phyloP scores from a whole-genome alignment of 805 yeast species.

The Debaryomyces tyrocola region DNA sequence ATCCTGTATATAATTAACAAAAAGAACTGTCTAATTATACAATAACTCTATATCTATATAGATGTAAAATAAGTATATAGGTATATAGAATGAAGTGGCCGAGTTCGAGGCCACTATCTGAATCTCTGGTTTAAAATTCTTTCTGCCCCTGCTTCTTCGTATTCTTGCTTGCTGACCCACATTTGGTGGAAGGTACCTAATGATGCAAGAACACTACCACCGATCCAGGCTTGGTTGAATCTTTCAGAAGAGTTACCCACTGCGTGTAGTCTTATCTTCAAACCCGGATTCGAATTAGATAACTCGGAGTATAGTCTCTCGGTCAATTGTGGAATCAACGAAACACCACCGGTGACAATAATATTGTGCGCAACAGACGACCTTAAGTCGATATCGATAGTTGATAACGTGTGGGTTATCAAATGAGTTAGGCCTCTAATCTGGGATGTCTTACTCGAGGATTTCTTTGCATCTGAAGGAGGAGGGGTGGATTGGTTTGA shows the following conservation, averaged over 20 bases:
- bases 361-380: constrained; percentile 87
- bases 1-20: too few species aligned
- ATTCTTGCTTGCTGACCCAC: constrained; percentile 89
- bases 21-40: too few species aligned
- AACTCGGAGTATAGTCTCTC: constrained; percentile 76
- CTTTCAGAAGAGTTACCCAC: constrained; percentile 79
- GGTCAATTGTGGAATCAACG: constrained; percentile 77
- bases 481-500: constrained; percentile 31
- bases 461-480: constrained; percentile 11
- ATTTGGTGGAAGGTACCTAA: constrained; percentile 92
- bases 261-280: constrained; percentile 81
- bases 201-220: constrained; percentile 85
- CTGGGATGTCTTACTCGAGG: constrained; percentile 9
- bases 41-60: too few species aligned
- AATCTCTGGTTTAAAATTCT: constrained; percentile 79
- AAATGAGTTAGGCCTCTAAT: constrained; percentile 59
- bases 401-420: constrained; percentile 52
- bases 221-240: constrained; percentile 83
- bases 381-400: constrained; percentile 77
- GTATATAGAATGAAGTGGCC: not conserved
- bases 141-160: constrained; percentile 85
- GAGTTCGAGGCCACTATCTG: constrained; percentile 44
- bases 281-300: constrained; percentile 70
- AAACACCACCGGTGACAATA: constrained; percentile 81
- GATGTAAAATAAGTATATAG: not conserved